phyloP scores from a whole-genome alignment of 139 green algal genomes.

The Coelastrella sp. region DNA sequence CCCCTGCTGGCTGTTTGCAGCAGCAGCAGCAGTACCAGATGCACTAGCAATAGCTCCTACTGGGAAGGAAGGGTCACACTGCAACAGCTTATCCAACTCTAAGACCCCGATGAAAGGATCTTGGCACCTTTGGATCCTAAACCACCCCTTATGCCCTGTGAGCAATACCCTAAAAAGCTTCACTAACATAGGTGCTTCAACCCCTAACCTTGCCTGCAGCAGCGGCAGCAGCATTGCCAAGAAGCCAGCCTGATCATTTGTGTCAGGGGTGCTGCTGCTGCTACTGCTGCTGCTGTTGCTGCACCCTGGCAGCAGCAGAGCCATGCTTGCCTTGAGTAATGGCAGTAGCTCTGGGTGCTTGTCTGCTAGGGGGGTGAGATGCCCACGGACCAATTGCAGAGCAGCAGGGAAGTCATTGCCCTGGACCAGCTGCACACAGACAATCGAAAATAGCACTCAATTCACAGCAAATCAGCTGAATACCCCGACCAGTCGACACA shows the following conservation, averaged over 20 bases:
- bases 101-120: conserved; percentile 57
- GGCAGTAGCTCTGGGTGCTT: conserved; percentile 34
- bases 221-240: conserved; percentile 38
- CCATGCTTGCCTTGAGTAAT: conserved; percentile 41
- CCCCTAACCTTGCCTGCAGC: conserved; percentile 48
- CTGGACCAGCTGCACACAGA: conserved; percentile 41
- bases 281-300: conserved; percentile 37
- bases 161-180: conserved; percentile 58
- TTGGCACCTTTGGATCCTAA: conserved; percentile 51
- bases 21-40: not conserved
- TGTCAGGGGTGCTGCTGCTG: conserved; percentile 11
- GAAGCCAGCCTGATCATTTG: not conserved
- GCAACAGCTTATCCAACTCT: conserved; percentile 35
- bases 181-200: conserved; percentile 46
- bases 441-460: not conserved
- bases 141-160: conserved; percentile 56
- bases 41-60: not conserved
- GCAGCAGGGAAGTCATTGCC: conserved; percentile 29
- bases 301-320: conserved; percentile 36
- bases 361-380: conserved; percentile 48
- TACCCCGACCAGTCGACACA: no score
- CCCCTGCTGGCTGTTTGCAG: conserved; percentile 7
- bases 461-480: not conserved
- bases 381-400: conserved; percentile 38
- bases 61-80: not conserved